A percentile compares a stretch with the other conserved stretches of the same genome.
Evolutionary conservation across 805 yeast genomes (phyloP).

Genomic region (Priceomyces melissophilus): DNA sequence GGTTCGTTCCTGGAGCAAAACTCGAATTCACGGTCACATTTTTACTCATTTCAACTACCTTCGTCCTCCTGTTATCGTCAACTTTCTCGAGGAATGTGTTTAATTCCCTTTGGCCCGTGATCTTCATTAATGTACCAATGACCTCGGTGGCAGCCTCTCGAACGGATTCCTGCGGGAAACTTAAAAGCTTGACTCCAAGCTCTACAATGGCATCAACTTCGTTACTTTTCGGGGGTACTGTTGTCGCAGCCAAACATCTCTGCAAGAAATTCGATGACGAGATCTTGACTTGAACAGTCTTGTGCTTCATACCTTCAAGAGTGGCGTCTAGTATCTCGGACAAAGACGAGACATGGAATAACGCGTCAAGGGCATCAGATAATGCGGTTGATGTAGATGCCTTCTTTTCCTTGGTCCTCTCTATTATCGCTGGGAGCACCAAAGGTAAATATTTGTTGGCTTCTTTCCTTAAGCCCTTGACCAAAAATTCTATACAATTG

Average conservation of each 20-base stretch:
- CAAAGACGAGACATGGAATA: slow-evolving; percentile 50
- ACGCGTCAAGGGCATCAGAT: slow-evolving; percentile 60
- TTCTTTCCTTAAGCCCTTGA: slow-evolving; percentile 58
- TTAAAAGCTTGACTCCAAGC: slow-evolving; percentile 57
- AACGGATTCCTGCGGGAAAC: slow-evolving; percentile 82
- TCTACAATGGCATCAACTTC: slow-evolving; percentile 60
- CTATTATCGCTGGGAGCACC: slow-evolving; percentile 63
- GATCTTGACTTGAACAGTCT: slow-evolving; percentile 78
- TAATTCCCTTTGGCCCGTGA: slow-evolving; percentile 72
- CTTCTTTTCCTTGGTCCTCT: slow-evolving; percentile 86
- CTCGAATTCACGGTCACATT: slow-evolving; percentile 52
- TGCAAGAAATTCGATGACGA: slow-evolving; percentile 65
- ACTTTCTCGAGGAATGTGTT: slow-evolving; percentile 59
- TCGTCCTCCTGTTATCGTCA: slow-evolving; percentile 69
- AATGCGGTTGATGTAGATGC: slow-evolving; percentile 71
- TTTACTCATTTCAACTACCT: slow-evolving; percentile 59
- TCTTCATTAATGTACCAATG: slow-evolving; percentile 78
- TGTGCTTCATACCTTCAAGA: slow-evolving; percentile 60
- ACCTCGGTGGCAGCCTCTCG: slow-evolving; percentile 74
- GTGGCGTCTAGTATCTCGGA: slow-evolving; percentile 59
- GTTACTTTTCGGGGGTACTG: slow-evolving; percentile 42
- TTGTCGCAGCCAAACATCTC: slow-evolving; percentile 56
- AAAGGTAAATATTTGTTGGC: slow-evolving; percentile 53
- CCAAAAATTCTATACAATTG: slow-evolving; percentile 55
- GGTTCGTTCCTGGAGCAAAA: background rate